phyloP scores from a whole-genome alignment of 2,329 filamentous ascomycete species.

The Aspergillus hiratsukae region DNA sequence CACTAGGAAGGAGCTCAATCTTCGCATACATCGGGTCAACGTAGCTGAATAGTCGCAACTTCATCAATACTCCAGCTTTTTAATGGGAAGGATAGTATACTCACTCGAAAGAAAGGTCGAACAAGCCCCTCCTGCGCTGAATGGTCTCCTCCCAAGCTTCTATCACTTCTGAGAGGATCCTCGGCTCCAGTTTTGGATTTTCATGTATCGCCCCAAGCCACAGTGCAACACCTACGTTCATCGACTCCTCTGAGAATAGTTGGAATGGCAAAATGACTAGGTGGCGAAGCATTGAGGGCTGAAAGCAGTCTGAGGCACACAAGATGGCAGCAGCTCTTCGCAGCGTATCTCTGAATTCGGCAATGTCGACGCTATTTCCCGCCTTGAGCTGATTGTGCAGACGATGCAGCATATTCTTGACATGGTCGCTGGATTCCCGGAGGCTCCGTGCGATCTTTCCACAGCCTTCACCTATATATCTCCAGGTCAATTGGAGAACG shows the following conservation, averaged over 20 bases:
- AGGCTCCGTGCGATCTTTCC: conserved; percentile 1
- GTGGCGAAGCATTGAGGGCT: conserved; percentile 76
- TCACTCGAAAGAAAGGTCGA: conserved; percentile 65
- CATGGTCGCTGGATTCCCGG: conserved; percentile 38
- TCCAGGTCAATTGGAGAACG: conserved; percentile 5
- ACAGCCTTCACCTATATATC: conserved; percentile 7
- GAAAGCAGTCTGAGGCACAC: conserved; percentile 70
- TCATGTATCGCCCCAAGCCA: conserved; percentile 98
- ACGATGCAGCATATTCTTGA: conserved; percentile 60
- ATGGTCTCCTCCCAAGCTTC: conserved; percentile 89
- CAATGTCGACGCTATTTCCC: conserved; percentile 65
- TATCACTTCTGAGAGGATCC: conserved; percentile 79
- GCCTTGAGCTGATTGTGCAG: conserved; percentile 67
- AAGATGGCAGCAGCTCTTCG: conserved; percentile 80
- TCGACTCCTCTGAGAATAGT: conserved; percentile 89
- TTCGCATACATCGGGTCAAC: conserved; percentile 85
- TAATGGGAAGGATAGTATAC: conserved; percentile 20
- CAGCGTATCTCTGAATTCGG: conserved; percentile 74
- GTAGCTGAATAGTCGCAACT: conserved; percentile 46
- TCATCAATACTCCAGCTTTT: conserved; percentile 2
- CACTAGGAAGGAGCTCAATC: conserved; percentile 89
- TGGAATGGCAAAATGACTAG: conserved; percentile 90
- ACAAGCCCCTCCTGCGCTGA: conserved; percentile 72
- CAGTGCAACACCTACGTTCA: conserved; percentile 89
- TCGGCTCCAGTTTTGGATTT: conserved; percentile 80